A percentile compares a stretch with the other conserved stretches of the same genome.
phyloP scores from a whole-genome alignment of 2,329 filamentous ascomycete species.

The Aspergillus aculeatinus region DNA sequence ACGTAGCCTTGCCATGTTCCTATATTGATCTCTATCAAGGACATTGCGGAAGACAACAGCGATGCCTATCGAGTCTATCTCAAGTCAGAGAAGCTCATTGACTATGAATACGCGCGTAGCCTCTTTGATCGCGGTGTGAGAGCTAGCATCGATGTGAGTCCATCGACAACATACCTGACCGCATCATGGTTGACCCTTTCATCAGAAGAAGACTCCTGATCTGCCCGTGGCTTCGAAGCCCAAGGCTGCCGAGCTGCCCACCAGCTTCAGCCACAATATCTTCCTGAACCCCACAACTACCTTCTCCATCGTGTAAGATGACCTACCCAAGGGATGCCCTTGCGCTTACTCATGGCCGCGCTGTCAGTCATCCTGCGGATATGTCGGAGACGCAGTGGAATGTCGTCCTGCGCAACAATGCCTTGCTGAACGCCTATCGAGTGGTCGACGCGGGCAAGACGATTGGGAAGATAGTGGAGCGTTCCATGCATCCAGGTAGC shows the following conservation, averaged over 20 bases:
- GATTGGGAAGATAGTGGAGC: neutral
- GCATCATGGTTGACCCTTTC: no score
- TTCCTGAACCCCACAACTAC: constrained; percentile 4
- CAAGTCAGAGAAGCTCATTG: no score
- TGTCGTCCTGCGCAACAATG: constrained; percentile 4
- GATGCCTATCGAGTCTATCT: no score
- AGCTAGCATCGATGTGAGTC: no score
- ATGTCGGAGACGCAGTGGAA: constrained; percentile 4
- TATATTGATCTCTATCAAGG: no score
- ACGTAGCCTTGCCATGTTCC: no score
- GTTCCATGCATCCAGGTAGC: constrained; percentile 1
- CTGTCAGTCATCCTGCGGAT: neutral
- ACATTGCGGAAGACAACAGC: no score
- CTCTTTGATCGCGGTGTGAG: no score
- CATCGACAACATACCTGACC: no score
- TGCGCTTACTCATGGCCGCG: no score
- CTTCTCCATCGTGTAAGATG: neutral
- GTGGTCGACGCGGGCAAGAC: neutral
- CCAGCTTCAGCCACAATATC: constrained; percentile 8
- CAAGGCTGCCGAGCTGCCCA: neutral
- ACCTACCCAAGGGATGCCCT: no score
- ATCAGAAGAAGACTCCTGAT: neutral
- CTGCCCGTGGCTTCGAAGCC: neutral
- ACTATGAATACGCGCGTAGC: no score
- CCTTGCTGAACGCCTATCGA: neutral